phyloP scores from a whole-genome alignment of 805 yeast species.

The Lachancea sp. region DNA sequence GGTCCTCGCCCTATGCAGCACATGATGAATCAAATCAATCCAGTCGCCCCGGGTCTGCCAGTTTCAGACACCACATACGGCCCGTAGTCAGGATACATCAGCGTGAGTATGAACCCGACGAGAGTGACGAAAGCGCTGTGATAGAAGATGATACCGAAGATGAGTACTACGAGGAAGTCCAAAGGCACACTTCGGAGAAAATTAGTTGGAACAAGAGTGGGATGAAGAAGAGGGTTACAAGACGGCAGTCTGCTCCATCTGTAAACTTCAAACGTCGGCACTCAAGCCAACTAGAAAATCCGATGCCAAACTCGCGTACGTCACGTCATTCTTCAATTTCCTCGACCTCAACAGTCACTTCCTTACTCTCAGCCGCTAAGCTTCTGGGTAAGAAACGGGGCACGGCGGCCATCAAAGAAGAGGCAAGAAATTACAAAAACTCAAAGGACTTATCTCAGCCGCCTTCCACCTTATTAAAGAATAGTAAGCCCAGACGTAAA shows the following conservation, averaged over 20 bases:
- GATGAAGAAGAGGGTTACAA: constrained; percentile 25
- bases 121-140: constrained; percentile 18
- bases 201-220: constrained; percentile 33
- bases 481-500: constrained; percentile 11
- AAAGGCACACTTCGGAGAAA: constrained; percentile 8
- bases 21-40: constrained; percentile 12
- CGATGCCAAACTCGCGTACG: not conserved
- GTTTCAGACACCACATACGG: constrained; percentile 18
- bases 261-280: constrained; percentile 8
- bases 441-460: constrained; percentile 3
- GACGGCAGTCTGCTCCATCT: constrained; percentile 18
- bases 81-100: constrained; percentile 27
- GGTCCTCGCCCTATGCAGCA: constrained; percentile 30
- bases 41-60: constrained; percentile 28
- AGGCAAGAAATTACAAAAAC: not conserved
- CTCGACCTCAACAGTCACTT: constrained; percentile 8
- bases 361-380: constrained; percentile 11
- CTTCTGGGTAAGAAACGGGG: constrained; percentile 7
- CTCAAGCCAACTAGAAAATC: constrained; percentile 2
- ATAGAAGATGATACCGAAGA: constrained; percentile 19
- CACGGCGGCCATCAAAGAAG: not conserved
- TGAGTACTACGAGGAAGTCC: constrained; percentile 8
- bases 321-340: constrained; percentile 9
- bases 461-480: constrained; percentile 7
- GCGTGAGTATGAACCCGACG: constrained; percentile 15